phyloP scores from a whole-genome alignment of 108 stramenopile species.

The Nitzschia sp. region DNA sequence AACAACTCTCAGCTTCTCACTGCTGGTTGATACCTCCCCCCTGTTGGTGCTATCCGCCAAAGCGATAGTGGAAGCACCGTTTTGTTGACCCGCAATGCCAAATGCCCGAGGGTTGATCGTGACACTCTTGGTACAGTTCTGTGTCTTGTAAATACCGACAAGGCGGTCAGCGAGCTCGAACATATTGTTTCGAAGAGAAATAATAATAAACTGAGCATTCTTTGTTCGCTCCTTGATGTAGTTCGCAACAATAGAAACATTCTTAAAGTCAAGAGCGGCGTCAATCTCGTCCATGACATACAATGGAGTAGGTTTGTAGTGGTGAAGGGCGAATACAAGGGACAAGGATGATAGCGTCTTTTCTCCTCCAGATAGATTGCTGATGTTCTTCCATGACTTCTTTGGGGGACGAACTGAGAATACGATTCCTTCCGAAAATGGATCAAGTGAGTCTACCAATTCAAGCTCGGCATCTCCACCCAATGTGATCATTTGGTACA shows the following conservation, averaged over 20 bases:
- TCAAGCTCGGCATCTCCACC: conserved; percentile 99
- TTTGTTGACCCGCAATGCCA: conserved; percentile 17
- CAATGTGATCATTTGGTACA: conserved; percentile 99
- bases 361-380: conserved; percentile 97
- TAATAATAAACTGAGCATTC: conserved; percentile 99
- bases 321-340: conserved; percentile 99
- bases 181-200: conserved; percentile 99
- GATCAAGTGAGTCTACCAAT: conserved; percentile 98
- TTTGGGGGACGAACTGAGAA: conserved; percentile 98
- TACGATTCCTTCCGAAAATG: conserved; percentile 96
- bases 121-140: conserved; percentile 95
- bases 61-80: conserved; percentile 5
- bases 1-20: too few species aligned
- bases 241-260: conserved; percentile 98
- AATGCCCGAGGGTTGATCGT: conserved; percentile 87
- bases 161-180: conserved; percentile 98
- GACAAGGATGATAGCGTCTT: conserved; percentile 98
- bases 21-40: too few species aligned
- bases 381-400: conserved; percentile 99
- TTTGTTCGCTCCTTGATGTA: conserved; percentile 99
- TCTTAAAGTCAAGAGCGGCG: conserved; percentile 99
- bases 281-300: conserved; percentile 99
- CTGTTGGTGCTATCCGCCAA: background rate
- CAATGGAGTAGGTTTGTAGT: conserved; percentile 99
- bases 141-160: conserved; percentile 98